These are phyloP conservation scores for Piloderma croceum DNA, from an alignment of 768 basidiomycete species.

Conservation along the genomic window DNA sequence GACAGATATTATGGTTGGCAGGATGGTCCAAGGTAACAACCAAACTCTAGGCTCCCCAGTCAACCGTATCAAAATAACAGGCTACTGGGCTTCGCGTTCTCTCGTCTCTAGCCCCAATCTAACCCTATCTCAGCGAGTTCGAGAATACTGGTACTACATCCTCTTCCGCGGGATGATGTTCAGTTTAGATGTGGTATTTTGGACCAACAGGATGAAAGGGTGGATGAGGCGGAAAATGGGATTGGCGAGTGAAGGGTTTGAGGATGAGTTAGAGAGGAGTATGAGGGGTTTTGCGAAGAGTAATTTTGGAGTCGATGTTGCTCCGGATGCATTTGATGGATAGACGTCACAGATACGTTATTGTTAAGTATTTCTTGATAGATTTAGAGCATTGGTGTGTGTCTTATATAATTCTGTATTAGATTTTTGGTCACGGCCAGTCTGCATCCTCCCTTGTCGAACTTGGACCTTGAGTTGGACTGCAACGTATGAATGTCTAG, in stretches of 20 bases:
- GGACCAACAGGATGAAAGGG: conserved; percentile 47
- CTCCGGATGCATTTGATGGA: conserved; percentile 49
- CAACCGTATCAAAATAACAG: conserved; percentile 87
- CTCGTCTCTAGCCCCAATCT: conserved; percentile 43
- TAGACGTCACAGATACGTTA: conserved; percentile 10
- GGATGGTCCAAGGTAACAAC: conserved; percentile 71
- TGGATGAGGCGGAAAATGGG: conserved; percentile 41
- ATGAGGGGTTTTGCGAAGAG: conserved; percentile 73
- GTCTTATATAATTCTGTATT: too few species aligned
- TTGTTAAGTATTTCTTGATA: too few species aligned
- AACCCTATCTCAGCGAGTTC: conserved; percentile 34
- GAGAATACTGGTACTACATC: conserved; percentile 54
- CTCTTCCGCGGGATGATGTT: conserved; percentile 63
- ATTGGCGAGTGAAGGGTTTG: conserved; percentile 50
- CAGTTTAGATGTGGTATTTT: conserved; percentile 69
- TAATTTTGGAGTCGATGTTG: conserved; percentile 74
- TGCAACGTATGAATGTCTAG: too few species aligned
- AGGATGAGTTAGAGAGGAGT: conserved; percentile 74
- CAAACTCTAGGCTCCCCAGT: conserved; percentile 81
- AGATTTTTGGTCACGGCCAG: too few species aligned
- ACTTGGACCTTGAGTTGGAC: too few species aligned
- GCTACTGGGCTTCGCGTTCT: conserved; percentile 72
- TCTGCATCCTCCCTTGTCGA: too few species aligned
- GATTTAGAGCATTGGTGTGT: too few species aligned
- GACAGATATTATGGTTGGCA: conserved; percentile 5